These are phyloP conservation scores for Fonsecaea erecta DNA, from an alignment of 2,329 filamentous ascomycete species.

Conservation along the genomic window DNA sequence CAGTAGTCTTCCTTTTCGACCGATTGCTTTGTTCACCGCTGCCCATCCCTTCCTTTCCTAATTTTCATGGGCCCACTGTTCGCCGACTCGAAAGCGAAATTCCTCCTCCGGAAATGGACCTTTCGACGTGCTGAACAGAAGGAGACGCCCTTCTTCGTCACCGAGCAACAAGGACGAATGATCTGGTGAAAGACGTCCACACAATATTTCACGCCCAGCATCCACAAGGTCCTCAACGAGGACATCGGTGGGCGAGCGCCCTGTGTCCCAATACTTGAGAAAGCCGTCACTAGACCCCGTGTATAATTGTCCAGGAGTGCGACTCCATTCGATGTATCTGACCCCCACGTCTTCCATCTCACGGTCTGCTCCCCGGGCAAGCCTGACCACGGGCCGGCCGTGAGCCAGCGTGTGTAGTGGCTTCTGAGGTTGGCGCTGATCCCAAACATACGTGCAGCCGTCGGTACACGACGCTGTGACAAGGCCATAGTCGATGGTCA, in stretches of 20 bases:
- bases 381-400: conserved; percentile 55
- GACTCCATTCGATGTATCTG: conserved; percentile 62
- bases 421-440: conserved; percentile 53
- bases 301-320: conserved; percentile 57
- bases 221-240: conserved; percentile 57
- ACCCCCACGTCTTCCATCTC: conserved; percentile 64
- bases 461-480: conserved; percentile 65
- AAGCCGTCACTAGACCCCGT: conserved; percentile 66
- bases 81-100: conserved; percentile 1
- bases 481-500: conserved; percentile 58
- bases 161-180: conserved; percentile 61
- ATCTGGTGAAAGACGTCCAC: conserved; percentile 62
- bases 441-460: conserved; percentile 65
- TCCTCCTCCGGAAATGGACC: conserved; percentile 1
- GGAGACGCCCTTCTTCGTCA: conserved; percentile 60
- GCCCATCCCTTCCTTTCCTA: background rate
- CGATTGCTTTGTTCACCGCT: background rate
- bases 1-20: background rate
- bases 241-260: conserved; percentile 55
- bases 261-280: conserved; percentile 65
- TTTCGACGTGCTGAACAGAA: conserved; percentile 50
- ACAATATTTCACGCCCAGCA: conserved; percentile 61
- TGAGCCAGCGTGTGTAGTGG: conserved; percentile 58
- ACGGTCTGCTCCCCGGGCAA: conserved; percentile 45
- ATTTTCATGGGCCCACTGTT: background rate